Evolutionary conservation across 2,329 filamentous ascomycete species (phyloP).

Genomic region (Pseudocercospora musae): DNA sequence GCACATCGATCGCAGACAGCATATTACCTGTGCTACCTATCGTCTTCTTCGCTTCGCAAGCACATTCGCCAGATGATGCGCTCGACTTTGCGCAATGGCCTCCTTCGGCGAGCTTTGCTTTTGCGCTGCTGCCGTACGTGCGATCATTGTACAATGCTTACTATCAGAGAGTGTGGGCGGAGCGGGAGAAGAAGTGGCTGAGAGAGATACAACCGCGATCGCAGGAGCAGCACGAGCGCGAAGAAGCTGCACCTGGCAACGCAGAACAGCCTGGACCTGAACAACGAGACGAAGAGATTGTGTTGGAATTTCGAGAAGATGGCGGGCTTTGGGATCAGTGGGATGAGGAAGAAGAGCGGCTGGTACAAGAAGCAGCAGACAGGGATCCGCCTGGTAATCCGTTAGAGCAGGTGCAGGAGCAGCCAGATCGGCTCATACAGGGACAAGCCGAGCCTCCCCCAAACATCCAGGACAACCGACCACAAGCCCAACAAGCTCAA

Average conservation of each 20-base stretch:
- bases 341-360: slow-evolving; percentile 40
- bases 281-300: slow-evolving; percentile 26
- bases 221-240: slow-evolving; percentile 32
- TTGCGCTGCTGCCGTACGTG: slow-evolving; percentile 64
- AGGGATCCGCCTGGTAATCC: slow-evolving; percentile 3
- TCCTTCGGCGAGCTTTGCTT: slow-evolving; percentile 62
- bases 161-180: slow-evolving; percentile 58
- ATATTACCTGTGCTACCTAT: slow-evolving; percentile 62
- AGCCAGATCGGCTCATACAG: slow-evolving; percentile 1
- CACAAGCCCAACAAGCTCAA: slow-evolving; percentile 32
- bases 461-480: not conserved
- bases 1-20: slow-evolving; percentile 62
- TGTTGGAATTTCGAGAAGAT: slow-evolving; percentile 38
- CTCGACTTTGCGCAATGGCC: slow-evolving; percentile 61
- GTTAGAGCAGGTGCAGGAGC: not conserved
- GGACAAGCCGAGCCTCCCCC: slow-evolving; percentile 7
- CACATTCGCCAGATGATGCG: slow-evolving; percentile 41
- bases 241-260: slow-evolving; percentile 16
- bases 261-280: slow-evolving; percentile 13
- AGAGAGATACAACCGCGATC: slow-evolving; percentile 59
- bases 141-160: slow-evolving; percentile 61
- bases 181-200: slow-evolving; percentile 59
- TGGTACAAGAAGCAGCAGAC: slow-evolving; percentile 32
- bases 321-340: slow-evolving; percentile 41
- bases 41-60: slow-evolving; percentile 57